Evolutionary conservation across 805 yeast species (phyloP).

Genomic region (Saccharomycopsis fodiens): DNA sequence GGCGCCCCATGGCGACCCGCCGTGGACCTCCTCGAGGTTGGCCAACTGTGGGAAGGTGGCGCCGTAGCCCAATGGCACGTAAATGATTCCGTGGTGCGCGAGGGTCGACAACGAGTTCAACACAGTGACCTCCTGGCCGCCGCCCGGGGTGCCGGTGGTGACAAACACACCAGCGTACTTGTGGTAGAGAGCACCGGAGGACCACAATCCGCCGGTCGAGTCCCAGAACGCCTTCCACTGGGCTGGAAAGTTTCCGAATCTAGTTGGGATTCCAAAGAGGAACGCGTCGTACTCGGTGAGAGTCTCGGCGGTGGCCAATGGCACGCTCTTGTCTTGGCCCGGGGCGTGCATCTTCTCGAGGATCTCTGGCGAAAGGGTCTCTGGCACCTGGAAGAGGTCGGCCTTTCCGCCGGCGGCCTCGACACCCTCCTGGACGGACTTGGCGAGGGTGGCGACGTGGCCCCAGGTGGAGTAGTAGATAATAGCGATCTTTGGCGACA

Average conservation of each 20-base stretch:
- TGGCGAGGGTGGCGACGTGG: conserved; percentile 63
- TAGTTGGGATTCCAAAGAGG: conserved; percentile 71
- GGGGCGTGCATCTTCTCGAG: conserved; percentile 61
- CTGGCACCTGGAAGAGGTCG: conserved; percentile 70
- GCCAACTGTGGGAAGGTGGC: conserved; percentile 47
- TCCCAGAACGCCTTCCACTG: conserved; percentile 75
- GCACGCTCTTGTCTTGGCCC: conserved; percentile 41
- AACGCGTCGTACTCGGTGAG: conserved; percentile 61
- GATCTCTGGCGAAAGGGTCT: conserved; percentile 58
- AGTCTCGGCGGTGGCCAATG: conserved; percentile 49
- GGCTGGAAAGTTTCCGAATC: conserved; percentile 68
- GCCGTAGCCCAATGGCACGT: conserved; percentile 69
- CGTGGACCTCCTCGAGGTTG: conserved; percentile 59
- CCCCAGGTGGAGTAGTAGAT: conserved; percentile 77
- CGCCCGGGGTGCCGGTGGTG: conserved; percentile 64
- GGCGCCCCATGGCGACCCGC: conserved; percentile 84
- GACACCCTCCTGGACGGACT: conserved; percentile 59
- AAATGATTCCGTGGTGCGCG: conserved; percentile 71
- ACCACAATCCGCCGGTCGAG: conserved; percentile 70
- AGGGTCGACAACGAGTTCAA: conserved; percentile 49
- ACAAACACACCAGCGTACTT: conserved; percentile 71
- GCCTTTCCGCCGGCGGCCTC: conserved; percentile 63
- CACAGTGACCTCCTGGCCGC: conserved; percentile 75
- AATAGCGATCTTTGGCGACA: conserved; percentile 55
- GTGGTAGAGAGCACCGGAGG: conserved; percentile 57